Percentiles rank a stretch among this genome's conserved stretches.
These are phyloP conservation scores for Kluyveromyces starmeri DNA, from an alignment of 805 yeast genomes.

Conservation along the genomic window DNA sequence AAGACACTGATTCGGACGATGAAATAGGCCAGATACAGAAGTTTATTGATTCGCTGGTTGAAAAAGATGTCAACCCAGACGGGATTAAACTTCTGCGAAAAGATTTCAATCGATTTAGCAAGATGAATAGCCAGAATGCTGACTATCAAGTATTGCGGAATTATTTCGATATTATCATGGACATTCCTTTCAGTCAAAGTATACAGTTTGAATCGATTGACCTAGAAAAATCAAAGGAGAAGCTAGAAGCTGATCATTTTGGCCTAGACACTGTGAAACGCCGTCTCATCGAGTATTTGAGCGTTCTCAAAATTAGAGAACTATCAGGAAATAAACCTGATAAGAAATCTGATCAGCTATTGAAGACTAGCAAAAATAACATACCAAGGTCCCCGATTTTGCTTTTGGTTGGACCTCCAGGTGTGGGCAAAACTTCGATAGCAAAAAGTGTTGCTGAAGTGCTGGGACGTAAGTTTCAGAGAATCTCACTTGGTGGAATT, in stretches of 20 bases:
- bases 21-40: conserved; percentile 28
- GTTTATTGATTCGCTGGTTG: conserved; percentile 22
- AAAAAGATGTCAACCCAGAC: conserved; percentile 30
- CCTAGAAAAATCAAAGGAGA: conserved; percentile 42
- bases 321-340: neutral
- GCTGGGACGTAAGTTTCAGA: conserved; percentile 63
- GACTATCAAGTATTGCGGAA: conserved; percentile 59
- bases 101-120: conserved; percentile 48
- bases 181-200: conserved; percentile 45
- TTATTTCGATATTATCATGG: conserved; percentile 56
- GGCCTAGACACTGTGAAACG: conserved; percentile 69
- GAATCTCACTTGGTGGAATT: conserved; percentile 80
- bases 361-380: neutral
- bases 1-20: conserved; percentile 32
- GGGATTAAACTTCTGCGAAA: conserved; percentile 34
- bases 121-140: conserved; percentile 44
- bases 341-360: conserved; percentile 1
- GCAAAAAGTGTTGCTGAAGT: conserved; percentile 76
- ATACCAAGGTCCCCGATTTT: conserved; percentile 58
- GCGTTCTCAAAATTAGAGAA: conserved; percentile 53
- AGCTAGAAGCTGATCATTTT: conserved; percentile 67
- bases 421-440: conserved; percentile 84
- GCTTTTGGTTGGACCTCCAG: conserved; percentile 85
- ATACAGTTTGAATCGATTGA: conserved; percentile 31
- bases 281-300: conserved; percentile 68